These are phyloP conservation scores for Silene conica DNA, from an alignment of 148 eudicot species.

Conservation along the genomic window DNA sequence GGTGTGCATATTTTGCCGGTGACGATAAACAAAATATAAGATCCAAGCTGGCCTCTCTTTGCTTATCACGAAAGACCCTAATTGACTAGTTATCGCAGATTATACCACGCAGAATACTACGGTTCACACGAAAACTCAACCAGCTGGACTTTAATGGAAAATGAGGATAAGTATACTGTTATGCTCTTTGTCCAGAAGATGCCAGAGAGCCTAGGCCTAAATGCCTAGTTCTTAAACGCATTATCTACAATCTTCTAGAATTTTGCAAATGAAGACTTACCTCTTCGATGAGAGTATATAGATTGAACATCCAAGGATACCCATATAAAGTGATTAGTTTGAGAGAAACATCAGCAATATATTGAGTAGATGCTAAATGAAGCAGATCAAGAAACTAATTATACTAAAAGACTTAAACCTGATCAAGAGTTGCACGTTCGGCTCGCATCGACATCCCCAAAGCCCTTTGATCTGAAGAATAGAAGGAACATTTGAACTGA, in stretches of 20 bases:
- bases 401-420: slow-evolving; percentile 40
- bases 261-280: too few relatives aligned
- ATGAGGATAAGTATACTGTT: too few relatives aligned
- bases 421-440: slow-evolving; percentile 87
- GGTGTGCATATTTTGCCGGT: too few relatives aligned
- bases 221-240: too few relatives aligned
- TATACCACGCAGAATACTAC: not conserved
- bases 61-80: not conserved
- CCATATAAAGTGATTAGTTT: too few relatives aligned
- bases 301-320: too few relatives aligned
- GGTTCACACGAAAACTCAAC: not conserved
- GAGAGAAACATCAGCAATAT: not conserved
- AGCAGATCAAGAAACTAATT: not conserved
- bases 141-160: not conserved
- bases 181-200: too few relatives aligned
- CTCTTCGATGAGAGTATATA: too few relatives aligned
- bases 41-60: not conserved
- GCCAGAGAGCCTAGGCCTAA: too few relatives aligned
- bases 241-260: too few relatives aligned
- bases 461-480: slow-evolving; percentile 90
- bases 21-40: not conserved
- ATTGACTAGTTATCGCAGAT: not conserved
- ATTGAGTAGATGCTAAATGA: not conserved
- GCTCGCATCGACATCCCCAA: slow-evolving; percentile 99
- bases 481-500: slow-evolving; percentile 13